Base-by-base conservation (phyloP, 2,329 filamentous ascomycete species). In the Thielaviopsis punctulata region DNA sequence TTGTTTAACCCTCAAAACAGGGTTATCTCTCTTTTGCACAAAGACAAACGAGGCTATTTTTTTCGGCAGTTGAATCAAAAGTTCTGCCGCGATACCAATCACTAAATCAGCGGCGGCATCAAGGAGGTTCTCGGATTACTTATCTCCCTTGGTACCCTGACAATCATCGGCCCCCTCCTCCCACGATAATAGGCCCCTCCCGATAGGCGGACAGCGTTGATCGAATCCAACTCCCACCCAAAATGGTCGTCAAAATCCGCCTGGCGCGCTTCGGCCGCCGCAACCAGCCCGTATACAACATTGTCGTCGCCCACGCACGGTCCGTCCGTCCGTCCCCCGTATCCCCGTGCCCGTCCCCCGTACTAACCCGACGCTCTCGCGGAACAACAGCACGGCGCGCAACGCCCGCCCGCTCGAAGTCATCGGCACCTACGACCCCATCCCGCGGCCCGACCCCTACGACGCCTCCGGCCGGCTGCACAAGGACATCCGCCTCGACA, bases 251-350 rank as follows among this genome's bases (percentile, higher is more conserved):
- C 62, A 85, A 85, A 66, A 92, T 98, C 66, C 84, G 92, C 55
- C 80, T 98, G 60, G 86, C 92, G 60, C 89, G 92, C 66, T 95
- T 96, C 66, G 88, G 89, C 64, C 86, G 84, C 66, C 80, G 77
- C 58, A 89, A 94, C 65, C 66, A 78, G n/a, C 90, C 92, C 2
- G 84, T 95, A 61, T 98, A 95, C 76, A 98, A 98, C 71, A 95
- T 98, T 58, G 87, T 96, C 59, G 86, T 98, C 58, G 79, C 88
- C 15, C 90, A 96, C 63, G 89, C 89, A 46, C 82, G 89, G 86
- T 93, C 76, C 58, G 73, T 57, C 25, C 43, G 13, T n/a, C 36
- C 36, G 51, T 43, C 48, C 54, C 39, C 47, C 43, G 46, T 9
- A 45, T 13, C 6, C 0, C 6, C 25, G 22, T 12, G n/a, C 2